Evolutionary conservation across 2,329 filamentous ascomycete species (phyloP).

Genomic region (Colletotrichum tropicicola): DNA sequence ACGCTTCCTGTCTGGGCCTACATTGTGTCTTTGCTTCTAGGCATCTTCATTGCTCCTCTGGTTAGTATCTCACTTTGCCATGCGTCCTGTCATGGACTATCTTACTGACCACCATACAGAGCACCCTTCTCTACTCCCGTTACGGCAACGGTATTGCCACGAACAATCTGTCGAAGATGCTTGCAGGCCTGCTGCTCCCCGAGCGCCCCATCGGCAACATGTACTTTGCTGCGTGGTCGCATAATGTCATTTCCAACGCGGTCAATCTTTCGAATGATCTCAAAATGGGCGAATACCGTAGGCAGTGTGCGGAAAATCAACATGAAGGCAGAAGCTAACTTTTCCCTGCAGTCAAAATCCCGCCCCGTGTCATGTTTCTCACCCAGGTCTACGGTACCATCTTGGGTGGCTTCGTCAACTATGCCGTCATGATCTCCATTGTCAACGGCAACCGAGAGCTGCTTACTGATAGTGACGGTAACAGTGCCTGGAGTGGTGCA

Average conservation of each 20-base stretch:
- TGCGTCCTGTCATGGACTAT: neutral
- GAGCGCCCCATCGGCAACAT: slow-evolving; percentile 63
- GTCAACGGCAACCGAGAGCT: slow-evolving; percentile 57
- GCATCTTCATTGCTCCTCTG: slow-evolving; percentile 59
- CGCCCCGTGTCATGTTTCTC: slow-evolving; percentile 62
- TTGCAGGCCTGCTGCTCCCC: slow-evolving; percentile 60
- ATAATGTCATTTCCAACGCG: slow-evolving; percentile 61
- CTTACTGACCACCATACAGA: slow-evolving; percentile 43
- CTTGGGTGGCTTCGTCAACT: slow-evolving; percentile 62
- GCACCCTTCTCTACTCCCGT: slow-evolving; percentile 58
- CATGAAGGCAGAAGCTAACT: slow-evolving; percentile 31
- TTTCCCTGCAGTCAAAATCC: slow-evolving; percentile 57
- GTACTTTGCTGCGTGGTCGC: slow-evolving; percentile 68
- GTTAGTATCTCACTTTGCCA: too few relatives aligned
- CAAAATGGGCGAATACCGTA: slow-evolving; percentile 68
- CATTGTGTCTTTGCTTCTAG: slow-evolving; percentile 52
- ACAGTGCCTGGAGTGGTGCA: slow-evolving; percentile 61
- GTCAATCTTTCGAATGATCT: slow-evolving; percentile 61
- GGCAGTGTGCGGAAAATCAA: slow-evolving; percentile 36
- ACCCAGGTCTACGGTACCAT: slow-evolving; percentile 65
- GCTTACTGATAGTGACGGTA: slow-evolving; percentile 54
- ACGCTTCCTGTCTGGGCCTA: slow-evolving; percentile 58
- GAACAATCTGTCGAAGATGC: slow-evolving; percentile 66
- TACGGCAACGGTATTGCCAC: slow-evolving; percentile 67
- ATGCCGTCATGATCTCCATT: slow-evolving; percentile 64